Evolutionary conservation across 148 eudicot species (phyloP).

Genomic region (Diospyros lotus): DNA sequence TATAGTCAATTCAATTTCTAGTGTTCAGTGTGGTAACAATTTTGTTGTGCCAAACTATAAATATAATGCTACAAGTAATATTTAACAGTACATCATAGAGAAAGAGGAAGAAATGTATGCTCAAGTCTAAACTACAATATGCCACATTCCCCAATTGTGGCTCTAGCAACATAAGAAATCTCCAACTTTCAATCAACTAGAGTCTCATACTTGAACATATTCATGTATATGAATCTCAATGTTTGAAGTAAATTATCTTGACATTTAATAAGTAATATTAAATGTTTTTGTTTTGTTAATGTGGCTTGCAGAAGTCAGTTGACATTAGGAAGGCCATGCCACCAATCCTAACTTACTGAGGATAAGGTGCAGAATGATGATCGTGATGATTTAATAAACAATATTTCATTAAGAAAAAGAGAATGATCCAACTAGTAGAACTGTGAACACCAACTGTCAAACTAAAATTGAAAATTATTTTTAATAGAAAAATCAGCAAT

Average conservation of each 20-base stretch:
- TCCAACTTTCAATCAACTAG: neutral
- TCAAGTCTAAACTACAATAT: neutral
- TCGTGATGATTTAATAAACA: neutral
- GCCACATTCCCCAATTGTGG: neutral
- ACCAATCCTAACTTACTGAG: neutral
- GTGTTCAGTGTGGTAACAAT: neutral
- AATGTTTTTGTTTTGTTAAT: too few species aligned
- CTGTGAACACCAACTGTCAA: neutral
- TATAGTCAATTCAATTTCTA: neutral
- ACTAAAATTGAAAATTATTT: neutral
- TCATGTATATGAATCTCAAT: neutral
- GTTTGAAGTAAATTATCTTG: neutral
- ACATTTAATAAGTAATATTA: neutral
- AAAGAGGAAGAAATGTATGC: neutral
- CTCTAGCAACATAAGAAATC: neutral
- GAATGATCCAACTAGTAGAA: too few species aligned
- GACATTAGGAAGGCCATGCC: too few species aligned
- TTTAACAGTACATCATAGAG: neutral
- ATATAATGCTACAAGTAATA: neutral
- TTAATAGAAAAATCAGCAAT: conserved; percentile 3
- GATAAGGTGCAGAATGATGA: neutral
- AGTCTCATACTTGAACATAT: neutral
- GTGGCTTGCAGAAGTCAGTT: too few species aligned
- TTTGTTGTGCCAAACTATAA: neutral
- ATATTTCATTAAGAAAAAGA: neutral